Evolutionary conservation across 2,329 filamentous ascomycete species (phyloP).

Genomic region (Cytospora chrysosperma): DNA sequence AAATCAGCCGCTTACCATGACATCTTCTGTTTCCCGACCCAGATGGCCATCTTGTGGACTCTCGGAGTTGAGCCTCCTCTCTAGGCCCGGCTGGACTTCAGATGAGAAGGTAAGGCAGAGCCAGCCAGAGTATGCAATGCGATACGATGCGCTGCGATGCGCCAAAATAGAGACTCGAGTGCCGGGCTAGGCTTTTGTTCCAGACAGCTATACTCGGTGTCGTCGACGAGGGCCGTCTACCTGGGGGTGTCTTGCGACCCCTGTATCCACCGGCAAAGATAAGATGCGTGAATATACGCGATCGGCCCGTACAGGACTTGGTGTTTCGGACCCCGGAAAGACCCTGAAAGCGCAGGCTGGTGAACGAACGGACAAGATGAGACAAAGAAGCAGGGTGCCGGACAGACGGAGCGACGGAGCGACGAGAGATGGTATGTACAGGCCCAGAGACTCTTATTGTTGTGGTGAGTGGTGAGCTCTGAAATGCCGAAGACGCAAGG

Average conservation of each 20-base stretch:
- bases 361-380: no score
- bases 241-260: not conserved
- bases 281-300: conserved; percentile 8
- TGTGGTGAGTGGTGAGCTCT: no score
- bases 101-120: not conserved
- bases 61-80: conserved; percentile 14
- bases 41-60: conserved; percentile 22
- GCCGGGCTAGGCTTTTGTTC: not conserved
- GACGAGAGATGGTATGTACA: not conserved
- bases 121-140: not conserved
- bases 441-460: not conserved
- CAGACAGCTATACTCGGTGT: no score
- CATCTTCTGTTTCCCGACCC: conserved; percentile 26
- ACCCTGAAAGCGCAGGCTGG: not conserved
- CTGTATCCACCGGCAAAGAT: not conserved
- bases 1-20: conserved; percentile 19
- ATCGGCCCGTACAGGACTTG: conserved; percentile 8
- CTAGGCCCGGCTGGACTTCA: conserved; percentile 18
- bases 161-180: not conserved
- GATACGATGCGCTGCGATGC: not conserved
- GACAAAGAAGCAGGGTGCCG: not conserved
- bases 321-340: conserved; percentile 20
- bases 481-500: not conserved
- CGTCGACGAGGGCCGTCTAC: not conserved
- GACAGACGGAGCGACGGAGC: not conserved